Evolutionary conservation across 169 alveolate genomes (phyloP), one percentile per base, ranked within the genome.

Genomic region (Plasmodium malariae): DNA sequence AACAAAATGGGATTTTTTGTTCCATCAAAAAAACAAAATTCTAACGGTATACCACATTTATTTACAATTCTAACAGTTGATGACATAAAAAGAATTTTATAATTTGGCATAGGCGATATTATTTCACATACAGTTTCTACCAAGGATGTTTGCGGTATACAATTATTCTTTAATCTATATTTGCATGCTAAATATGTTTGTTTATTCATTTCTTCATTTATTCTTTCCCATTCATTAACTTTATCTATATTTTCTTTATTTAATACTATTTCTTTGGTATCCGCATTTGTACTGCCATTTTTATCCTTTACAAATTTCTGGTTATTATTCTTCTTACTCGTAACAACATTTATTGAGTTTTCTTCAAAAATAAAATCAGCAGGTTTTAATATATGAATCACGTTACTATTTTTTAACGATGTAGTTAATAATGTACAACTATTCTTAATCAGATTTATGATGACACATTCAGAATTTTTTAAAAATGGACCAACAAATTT

Each of bases 1-100:
- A 95, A 87, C 54, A 72, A 89, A 76, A 93, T 73, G 19, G 94
- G 96, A 60, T 87, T 88, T 59, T 87, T 83, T 4, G 74, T 68
- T 28, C 63, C 87, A 74, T 95, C 97, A 12, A 93, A 93, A 78
- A 95, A 95, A 24, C 94, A 87, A 40, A 95, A 59, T 67, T 94
- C 92, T 80, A 95, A 71, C 4, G 97, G 97, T 90, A 95, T 88
- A 43, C 97, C 97, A 67, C 96, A 88, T 76, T 93, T 74, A 87
- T 95, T 95, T 88, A 87, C 87, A 69, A 95, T 72, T 51, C 94
- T 67, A 80, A 95, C 96, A 0, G 97, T 94, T 37, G 97, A 92
- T 2, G 97, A 89, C 88, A 95, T 85, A 88, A 95, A 74, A 74
- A 95, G 87, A 86, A 95, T 88, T 92, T 95, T 95, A 88, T 93